Evolutionary conservation across 768 basidiomycete species (phyloP).

Genomic region (Rhodosporidiobolus odoratus): DNA sequence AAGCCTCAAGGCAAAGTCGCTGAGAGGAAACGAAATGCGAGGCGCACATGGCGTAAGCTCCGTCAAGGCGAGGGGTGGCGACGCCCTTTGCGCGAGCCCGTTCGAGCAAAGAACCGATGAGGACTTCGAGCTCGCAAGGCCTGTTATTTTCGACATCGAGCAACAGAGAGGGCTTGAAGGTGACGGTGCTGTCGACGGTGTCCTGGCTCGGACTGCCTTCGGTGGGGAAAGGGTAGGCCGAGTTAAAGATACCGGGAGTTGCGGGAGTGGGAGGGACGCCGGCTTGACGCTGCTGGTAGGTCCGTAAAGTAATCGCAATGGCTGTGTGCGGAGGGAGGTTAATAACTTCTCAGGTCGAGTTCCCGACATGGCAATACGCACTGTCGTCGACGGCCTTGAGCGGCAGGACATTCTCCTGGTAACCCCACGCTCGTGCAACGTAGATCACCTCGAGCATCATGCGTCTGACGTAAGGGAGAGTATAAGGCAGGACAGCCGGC

Average conservation of each 20-base stretch:
- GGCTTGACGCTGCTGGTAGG: not conserved
- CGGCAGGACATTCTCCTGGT: conserved; percentile 26
- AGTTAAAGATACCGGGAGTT: not conserved
- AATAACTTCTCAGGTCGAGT: conserved; percentile 17
- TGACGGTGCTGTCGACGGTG: conserved; percentile 1
- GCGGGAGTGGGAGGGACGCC: not conserved
- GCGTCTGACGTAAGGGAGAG: conserved; percentile 24
- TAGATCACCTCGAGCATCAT: conserved; percentile 36
- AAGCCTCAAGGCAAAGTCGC: not conserved
- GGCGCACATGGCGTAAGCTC: conserved; percentile 10
- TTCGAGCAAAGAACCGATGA: conserved; percentile 33
- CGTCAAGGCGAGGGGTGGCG: conserved; percentile 32
- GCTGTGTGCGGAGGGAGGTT: conserved; percentile 12
- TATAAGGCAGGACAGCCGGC: conserved; percentile 26
- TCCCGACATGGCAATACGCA: not conserved
- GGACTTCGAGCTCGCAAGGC: conserved; percentile 35
- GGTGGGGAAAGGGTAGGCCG: conserved; percentile 9
- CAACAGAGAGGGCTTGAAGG: conserved; percentile 38
- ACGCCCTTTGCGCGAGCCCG: conserved; percentile 32
- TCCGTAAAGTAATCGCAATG: not conserved
- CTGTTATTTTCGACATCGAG: conserved; percentile 36
- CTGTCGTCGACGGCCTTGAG: conserved; percentile 26
- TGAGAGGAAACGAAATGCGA: too few relatives aligned
- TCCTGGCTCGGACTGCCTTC: not conserved
- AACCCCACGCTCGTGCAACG: conserved; percentile 34